Base-by-base conservation (phyloP, 2,329 filamentous ascomycete species). In the Chrysoporthe puriensis region DNA sequence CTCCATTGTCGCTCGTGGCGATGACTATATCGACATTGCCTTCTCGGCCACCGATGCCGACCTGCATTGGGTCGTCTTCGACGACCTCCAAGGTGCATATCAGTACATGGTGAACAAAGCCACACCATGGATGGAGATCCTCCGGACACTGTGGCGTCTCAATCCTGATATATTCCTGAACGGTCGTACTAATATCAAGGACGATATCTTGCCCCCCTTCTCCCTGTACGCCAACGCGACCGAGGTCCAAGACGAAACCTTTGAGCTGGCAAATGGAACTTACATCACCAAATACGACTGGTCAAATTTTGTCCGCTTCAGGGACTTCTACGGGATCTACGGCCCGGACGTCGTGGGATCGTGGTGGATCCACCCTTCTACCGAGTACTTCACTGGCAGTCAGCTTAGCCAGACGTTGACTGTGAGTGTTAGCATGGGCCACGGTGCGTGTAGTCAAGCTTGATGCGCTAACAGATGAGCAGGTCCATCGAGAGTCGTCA, bases 241-340 rank as follows among this genome's bases (percentile, higher is more conserved):
- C 14, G 85, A 85, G 57, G 81, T 86, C 4, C 83, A 85, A 71
- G 84, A 86, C 73, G 83, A 86, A 75, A 86, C 84, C 1, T 86
- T 83, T 82, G 77, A 81, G 63, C 79, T 76, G 40, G 77, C 77
- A 0, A 81, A 84, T 61, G 83, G 83, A 0, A 77, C 76, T 1
- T 86, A 83, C 66, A 78, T 86, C 68, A 85, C 82, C 2, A 86
- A 87, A 74, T 86, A 87, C 67, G 75, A 79, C 66, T 81, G 81
- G 69, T 70, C 72, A 0, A 72, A 69, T 57, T 75, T 70, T 66
- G 68, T 74, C 14, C 67, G 81, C 73, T 79, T 78, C 16, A 76
- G 80, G 59, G 78, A 80, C n/a, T 84, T 78, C 66, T 82, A 83
- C 62, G 84, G 84, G 16, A 81, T 86, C 0, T 86, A 85, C 69